Evolutionary conservation across 2,329 filamentous ascomycete species (phyloP).

Genomic region (Arthrobotrys entomopaga): DNA sequence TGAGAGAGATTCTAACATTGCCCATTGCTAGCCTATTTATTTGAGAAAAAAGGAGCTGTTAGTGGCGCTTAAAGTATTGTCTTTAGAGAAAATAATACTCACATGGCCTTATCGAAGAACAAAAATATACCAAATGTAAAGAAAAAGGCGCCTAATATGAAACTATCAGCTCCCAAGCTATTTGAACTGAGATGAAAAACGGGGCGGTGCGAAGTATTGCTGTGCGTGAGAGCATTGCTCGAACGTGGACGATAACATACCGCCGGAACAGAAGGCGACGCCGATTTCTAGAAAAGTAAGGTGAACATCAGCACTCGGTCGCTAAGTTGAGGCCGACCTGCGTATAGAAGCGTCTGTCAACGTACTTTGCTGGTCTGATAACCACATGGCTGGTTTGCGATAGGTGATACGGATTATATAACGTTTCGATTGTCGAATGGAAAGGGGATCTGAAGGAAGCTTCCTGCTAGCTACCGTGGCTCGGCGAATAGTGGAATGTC

Average conservation of each 20-base stretch:
- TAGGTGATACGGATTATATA: neutral
- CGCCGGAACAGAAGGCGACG: conserved; percentile 96
- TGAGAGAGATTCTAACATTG: conserved; percentile 71
- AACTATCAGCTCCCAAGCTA: conserved; percentile 19
- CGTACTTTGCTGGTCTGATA: conserved; percentile 94
- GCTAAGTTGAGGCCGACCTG: conserved; percentile 3
- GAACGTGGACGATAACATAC: conserved; percentile 69
- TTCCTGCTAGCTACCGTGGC: conserved; percentile 21
- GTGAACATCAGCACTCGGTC: conserved; percentile 57
- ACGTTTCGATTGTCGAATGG: neutral
- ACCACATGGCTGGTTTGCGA: conserved; percentile 78
- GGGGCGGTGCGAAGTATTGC: neutral
- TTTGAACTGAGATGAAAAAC: neutral
- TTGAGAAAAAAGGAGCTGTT: neutral
- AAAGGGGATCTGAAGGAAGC: conserved; percentile 2
- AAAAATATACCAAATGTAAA: conserved; percentile 91
- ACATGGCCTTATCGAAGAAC: conserved; percentile 98
- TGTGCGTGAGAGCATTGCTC: too few relatives aligned
- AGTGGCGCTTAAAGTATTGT: neutral
- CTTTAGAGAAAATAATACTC: conserved; percentile 60
- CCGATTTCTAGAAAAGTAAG: conserved; percentile 78
- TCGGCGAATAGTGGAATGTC: neutral
- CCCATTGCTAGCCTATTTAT: conserved; percentile 89
- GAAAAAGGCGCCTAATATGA: conserved; percentile 81
- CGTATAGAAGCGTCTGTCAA: conserved; percentile 56